A percentile compares a stretch with the other conserved stretches of the same genome.
Evolutionary conservation across 2,329 filamentous ascomycete species (phyloP).

Genomic region (Didymella glomerata): DNA sequence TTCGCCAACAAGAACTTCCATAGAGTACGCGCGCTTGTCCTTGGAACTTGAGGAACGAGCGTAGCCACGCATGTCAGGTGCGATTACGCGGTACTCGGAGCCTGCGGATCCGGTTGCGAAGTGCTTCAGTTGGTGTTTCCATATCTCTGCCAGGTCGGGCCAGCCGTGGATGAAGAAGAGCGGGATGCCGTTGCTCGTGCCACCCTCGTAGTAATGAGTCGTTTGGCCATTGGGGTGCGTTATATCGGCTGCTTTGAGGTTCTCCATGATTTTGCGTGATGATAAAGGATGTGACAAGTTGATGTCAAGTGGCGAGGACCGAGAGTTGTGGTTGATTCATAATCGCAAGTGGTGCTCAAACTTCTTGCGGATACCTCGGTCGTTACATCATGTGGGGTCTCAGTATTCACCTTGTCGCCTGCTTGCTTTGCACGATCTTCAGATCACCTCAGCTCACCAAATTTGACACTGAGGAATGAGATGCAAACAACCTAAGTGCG

Average conservation of each 20-base stretch:
- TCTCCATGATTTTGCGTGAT: slow-evolving; percentile 20
- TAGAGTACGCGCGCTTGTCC: slow-evolving; percentile 41
- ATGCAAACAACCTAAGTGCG: not conserved
- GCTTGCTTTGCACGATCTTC: not conserved
- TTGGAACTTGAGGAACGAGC: slow-evolving; percentile 30
- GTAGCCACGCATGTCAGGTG: slow-evolving; percentile 49
- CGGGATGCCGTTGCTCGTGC: slow-evolving; percentile 31
- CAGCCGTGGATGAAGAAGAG: slow-evolving; percentile 45
- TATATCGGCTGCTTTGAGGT: slow-evolving; percentile 27
- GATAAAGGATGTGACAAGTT: not conserved
- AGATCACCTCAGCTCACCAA: not conserved
- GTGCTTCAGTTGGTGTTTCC: slow-evolving; percentile 47
- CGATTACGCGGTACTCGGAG: slow-evolving; percentile 38
- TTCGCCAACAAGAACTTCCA: slow-evolving; percentile 39
- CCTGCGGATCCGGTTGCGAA: slow-evolving; percentile 41
- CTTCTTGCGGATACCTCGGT: slow-evolving; percentile 2
- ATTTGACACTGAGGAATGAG: not conserved
- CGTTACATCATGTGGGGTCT: slow-evolving; percentile 18
- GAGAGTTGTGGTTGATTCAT: not conserved
- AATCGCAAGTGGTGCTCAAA: not conserved
- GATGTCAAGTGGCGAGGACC: not conserved
- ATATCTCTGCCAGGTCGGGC: slow-evolving; percentile 49
- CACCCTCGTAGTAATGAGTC: slow-evolving; percentile 39
- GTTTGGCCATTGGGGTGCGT: slow-evolving; percentile 33
- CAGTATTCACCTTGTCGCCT: not conserved